Evolutionary conservation across 768 basidiomycete genomes (phyloP), one percentile per base, ranked within the genome.

Genomic region (Daedaleopsis sinensis): DNA sequence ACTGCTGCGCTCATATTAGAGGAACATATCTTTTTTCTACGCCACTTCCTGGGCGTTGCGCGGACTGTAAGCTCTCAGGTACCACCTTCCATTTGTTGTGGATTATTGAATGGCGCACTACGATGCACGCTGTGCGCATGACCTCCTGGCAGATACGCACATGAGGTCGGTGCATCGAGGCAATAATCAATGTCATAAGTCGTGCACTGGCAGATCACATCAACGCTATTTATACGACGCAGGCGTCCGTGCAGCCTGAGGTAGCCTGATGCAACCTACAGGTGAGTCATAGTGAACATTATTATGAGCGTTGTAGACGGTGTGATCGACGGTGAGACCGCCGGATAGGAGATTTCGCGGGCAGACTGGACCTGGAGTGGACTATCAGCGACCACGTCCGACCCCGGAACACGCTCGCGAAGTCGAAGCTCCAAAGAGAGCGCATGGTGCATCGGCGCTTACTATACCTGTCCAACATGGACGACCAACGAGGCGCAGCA

Each of bases 381-480:
- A 10, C 9, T n/a, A 38, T 32, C 27, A 32, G 7, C 27, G 36
- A 42, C 36, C 23, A 7, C 15, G 13, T 23, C 47, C 12, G n/a
- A n/a, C n/a, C n/a, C n/a, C n/a, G 2, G 19, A 21, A 32, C 35
- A 11, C 58, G 58, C 53, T 48, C 23, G 46, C 46, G 59, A 60
- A 60, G 59, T 39, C 52, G 59, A 59, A 54, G 58, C 44, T 7
- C 37, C 21, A 11, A 43, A 43, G 46, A 35, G 24, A 42, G 23
- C 59, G 39, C 59, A 60, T 60, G 59, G 53, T 60, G 11, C 1
- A 21, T 16, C 47, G 38, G 59, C 59, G 59, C 53, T 36, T 60
- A 39, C 19, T 15, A 43, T 12, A 12, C 46, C 6, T 16, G 15
- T 18, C 18, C 58, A 47, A 52, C 46, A 48, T 59, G 58, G 59